Evolutionary conservation across 805 yeast genomes (phyloP), one percentile per base, ranked within the genome.

Genomic region (Candida peoriensis): DNA sequence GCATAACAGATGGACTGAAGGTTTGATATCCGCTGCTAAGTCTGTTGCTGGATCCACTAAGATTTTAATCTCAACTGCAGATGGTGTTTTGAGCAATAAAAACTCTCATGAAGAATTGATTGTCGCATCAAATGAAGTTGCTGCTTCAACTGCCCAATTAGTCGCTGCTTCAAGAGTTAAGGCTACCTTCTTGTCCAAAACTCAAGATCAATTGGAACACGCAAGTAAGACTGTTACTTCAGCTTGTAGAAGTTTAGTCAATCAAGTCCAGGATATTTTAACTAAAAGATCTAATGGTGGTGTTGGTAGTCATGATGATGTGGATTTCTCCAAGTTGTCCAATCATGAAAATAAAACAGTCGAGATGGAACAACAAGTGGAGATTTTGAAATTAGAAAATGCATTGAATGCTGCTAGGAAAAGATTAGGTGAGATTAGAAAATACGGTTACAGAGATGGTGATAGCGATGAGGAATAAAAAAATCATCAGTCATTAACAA

Each of bases 321-420:
- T 78, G 37, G 94, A 88, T 55, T 82, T 78, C 53, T 67, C 83
- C 16, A 73, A 71, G 49, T 59, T 85, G 37, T 68, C 85, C 8
- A 72, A 83, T 20, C 85, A 83, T 54, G 95, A 86, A 57, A 86
- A 84, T 48, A 83, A 81, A 58, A 82, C 94, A 0, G 73, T 76
- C 16, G 93, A 88, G 49, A 84, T 87, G 95, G 95, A 86, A 54
- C 95, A 86, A 58, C 96, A 87, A 57, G 95, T 87, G 6, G 89
- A 84, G 54, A 87, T 88, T 33, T 66, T 87, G 58, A 84, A 83
- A 57, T 66, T 87, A 37, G 96, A 87, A 51, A 83, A 83, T 47
- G 73, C 81, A 30, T 66, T 88, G 47, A 63, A 62, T 30, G 58
- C 73, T 15, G 93, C 96, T 1, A 70, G 95, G 55, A 85, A 83